Evolutionary conservation across 345 rosid species (phyloP).

Genomic region (Limnanthes douglasii): DNA sequence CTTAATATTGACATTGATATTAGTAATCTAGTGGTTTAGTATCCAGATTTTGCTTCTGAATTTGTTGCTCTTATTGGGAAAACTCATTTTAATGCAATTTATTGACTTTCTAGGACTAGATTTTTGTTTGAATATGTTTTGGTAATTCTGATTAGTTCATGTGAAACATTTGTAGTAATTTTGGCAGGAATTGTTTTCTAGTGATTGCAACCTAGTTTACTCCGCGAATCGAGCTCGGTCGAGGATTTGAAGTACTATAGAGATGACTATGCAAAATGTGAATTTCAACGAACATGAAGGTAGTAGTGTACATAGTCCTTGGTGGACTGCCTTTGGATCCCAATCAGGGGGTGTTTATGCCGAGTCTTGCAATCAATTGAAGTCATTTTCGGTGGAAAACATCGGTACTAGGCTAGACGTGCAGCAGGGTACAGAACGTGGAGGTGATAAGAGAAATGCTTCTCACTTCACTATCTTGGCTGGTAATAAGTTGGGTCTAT

Average conservation of each 20-base stretch:
- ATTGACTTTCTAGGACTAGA: not conserved
- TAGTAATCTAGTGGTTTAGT: conserved; percentile 9
- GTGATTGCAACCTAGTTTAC: no score
- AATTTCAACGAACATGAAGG: conserved; percentile 58
- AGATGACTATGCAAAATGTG: conserved; percentile 74
- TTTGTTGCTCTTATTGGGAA: not conserved
- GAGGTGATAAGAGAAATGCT: conserved; percentile 20
- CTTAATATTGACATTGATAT: conserved; percentile 15
- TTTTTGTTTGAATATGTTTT: conserved; percentile 10
- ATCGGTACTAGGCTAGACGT: conserved; percentile 20
- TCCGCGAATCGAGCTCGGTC: no score
- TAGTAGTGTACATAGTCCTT: conserved; percentile 26
- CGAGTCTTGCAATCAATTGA: conserved; percentile 28
- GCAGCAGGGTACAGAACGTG: conserved; percentile 14
- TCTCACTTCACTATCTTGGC: conserved; percentile 45
- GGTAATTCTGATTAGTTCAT: conserved; percentile 9
- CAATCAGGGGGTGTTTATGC: conserved; percentile 28
- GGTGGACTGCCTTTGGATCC: conserved; percentile 53
- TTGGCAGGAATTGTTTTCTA: conserved; percentile 15
- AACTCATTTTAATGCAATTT: not conserved
- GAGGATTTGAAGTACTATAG: no score
- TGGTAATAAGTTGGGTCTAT: conserved; percentile 19
- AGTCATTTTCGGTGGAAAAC: conserved; percentile 25
- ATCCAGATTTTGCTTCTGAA: conserved; percentile 8
- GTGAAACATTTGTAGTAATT: no score